Conservation (phyloP, 169 alveolate species). For the Haemoproteus tartakovskyi region DNA sequence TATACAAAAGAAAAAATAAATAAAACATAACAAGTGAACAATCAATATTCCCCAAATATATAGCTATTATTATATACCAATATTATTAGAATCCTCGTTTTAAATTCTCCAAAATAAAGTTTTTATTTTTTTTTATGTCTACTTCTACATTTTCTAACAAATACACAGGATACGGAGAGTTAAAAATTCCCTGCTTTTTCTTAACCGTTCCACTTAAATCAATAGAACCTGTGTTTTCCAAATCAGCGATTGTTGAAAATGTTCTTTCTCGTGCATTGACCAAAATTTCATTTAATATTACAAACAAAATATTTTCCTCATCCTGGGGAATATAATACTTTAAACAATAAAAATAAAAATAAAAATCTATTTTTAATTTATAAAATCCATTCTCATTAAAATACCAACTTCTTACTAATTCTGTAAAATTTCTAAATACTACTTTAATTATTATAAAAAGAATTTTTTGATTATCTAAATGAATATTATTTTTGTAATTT, state of each 20-base stretch:
- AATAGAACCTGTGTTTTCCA: too few species aligned
- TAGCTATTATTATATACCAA: too few species aligned
- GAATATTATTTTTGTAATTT: slow-evolving; percentile 36
- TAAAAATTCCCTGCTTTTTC: not conserved
- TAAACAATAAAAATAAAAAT: slow-evolving; percentile 35
- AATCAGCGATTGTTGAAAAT: too few species aligned
- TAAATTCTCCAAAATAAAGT: slow-evolving; percentile 21
- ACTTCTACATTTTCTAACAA: not conserved
- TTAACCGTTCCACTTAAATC: not conserved
- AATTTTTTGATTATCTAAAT: slow-evolving; percentile 11
- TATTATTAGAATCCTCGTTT: not conserved
- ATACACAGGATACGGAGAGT: not conserved
- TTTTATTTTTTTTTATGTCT: slow-evolving; percentile 3
- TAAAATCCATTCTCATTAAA: slow-evolving; percentile 27
- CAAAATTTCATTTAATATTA: slow-evolving; percentile 49
- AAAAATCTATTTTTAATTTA: slow-evolving; percentile 37
- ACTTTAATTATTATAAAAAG: slow-evolving; percentile 43
- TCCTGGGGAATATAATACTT: slow-evolving; percentile 41
- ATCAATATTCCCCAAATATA: too few species aligned
- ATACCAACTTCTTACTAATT: slow-evolving; percentile 27
- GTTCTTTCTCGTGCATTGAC: slow-evolving; percentile 31
- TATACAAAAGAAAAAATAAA: too few species aligned
- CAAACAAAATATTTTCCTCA: slow-evolving; percentile 61
- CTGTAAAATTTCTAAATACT: slow-evolving; percentile 37
- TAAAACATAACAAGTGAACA: too few species aligned